Evolutionary conservation across 768 basidiomycete genomes (phyloP).

Genomic region (Amanita rimosa): DNA sequence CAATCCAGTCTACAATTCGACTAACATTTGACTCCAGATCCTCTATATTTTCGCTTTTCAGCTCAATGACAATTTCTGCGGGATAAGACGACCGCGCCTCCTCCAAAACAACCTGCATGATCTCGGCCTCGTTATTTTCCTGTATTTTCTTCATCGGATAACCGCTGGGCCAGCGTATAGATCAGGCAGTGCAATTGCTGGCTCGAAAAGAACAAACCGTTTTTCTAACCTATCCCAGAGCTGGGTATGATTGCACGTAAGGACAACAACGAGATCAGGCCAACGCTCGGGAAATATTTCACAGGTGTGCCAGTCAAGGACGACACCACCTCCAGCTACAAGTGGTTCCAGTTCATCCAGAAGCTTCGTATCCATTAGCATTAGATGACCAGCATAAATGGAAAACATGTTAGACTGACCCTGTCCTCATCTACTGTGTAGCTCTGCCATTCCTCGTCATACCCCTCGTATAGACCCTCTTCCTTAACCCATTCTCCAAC

Average conservation of each 20-base stretch:
- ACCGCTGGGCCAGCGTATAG: constrained; percentile 44
- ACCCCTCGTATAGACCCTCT: constrained; percentile 68
- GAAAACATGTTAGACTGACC: constrained; percentile 30
- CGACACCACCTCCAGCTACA: constrained; percentile 57
- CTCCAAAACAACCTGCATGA: constrained; percentile 85
- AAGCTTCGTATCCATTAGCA: constrained; percentile 35
- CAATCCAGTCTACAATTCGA: constrained; percentile 83
- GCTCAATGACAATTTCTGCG: constrained; percentile 75
- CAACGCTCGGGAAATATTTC: constrained; percentile 93
- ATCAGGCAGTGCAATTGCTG: constrained; percentile 3
- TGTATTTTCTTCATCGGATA: constrained; percentile 91
- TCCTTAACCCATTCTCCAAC: constrained; percentile 87
- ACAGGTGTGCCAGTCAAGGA: constrained; percentile 94
- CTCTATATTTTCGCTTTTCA: constrained; percentile 63
- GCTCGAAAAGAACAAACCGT: constrained; percentile 38
- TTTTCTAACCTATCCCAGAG: constrained; percentile 89
- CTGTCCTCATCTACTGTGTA: constrained; percentile 96
- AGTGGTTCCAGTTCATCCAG: constrained; percentile 80
- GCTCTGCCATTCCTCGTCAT: constrained; percentile 90
- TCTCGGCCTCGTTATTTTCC: constrained; percentile 98
- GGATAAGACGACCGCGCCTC: constrained; percentile 86
- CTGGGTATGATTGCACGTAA: constrained; percentile 78
- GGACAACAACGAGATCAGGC: constrained; percentile 90
- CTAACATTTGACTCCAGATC: constrained; percentile 84
- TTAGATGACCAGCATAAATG: constrained; percentile 6